Percentiles rank a stretch among this genome's conserved stretches.
Evolutionary conservation across 2,329 filamentous ascomycete genomes (phyloP).

Genomic region (Diaporthe sp.): DNA sequence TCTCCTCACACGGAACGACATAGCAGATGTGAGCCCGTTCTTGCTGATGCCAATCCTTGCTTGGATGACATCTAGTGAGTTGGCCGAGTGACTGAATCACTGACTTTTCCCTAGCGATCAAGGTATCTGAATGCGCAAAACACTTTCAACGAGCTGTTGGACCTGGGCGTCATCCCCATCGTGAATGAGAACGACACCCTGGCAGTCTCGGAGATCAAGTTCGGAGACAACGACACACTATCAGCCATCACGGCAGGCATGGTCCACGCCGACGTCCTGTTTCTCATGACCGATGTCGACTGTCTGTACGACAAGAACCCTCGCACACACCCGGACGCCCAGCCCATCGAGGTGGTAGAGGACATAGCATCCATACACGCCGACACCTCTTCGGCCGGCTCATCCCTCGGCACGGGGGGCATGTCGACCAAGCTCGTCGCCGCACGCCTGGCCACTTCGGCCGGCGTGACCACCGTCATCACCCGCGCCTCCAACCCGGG

Average conservation of each 20-base stretch:
- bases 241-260: conserved; percentile 97
- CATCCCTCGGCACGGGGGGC: conserved; percentile 90
- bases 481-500: conserved; percentile 93
- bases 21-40: conserved; percentile 80
- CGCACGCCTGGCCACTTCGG: conserved; percentile 90
- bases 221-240: conserved; percentile 97
- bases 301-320: conserved; percentile 98
- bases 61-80: background rate
- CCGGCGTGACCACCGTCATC: conserved; percentile 95
- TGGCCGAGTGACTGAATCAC: conserved; percentile 36
- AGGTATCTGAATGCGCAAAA: conserved; percentile 98
- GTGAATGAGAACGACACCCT: conserved; percentile 99
- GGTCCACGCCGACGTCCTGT: conserved; percentile 96
- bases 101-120: conserved; percentile 71
- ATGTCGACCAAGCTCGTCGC: conserved; percentile 99
- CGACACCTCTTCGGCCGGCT: conserved; percentile 92
- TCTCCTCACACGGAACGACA: conserved; percentile 93
- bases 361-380: conserved; percentile 87
- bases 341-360: conserved; percentile 91
- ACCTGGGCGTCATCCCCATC: conserved; percentile 97
- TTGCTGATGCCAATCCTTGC: background rate
- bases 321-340: conserved; percentile 84
- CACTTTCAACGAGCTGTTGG: conserved; percentile 88
- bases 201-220: conserved; percentile 98
- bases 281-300: conserved; percentile 99